Evolutionary conservation across 1,139 yeast species (phyloP), one percentile per base, ranked within the genome.

Genomic region (Lodderomyces orthopsilosis): DNA sequence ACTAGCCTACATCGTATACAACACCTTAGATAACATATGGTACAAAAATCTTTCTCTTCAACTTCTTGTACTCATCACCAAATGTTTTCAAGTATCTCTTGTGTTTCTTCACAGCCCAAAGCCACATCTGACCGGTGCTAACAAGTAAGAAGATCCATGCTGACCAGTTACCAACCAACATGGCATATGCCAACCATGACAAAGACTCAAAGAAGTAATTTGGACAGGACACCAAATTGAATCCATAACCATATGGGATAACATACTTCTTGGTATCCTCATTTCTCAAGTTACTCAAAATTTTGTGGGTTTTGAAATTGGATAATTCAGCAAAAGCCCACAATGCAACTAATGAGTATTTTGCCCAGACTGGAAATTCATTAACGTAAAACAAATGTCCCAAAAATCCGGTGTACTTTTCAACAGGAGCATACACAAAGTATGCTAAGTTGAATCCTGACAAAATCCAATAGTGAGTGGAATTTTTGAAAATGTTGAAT

Each of bases 161-260:
- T 26, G 91, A 75, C 81, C 93, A 75, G 63, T 90, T 89, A 46
- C 91, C 88, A 43, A 83, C 81, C 55, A 89, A 68, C 13, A 88
- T 48, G 12, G 91, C 78, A 54, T 83, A 79, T 24, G 77, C 69
- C 1, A 84, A 59, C 95, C 96, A 91, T 2, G 82, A 71, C 56
- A 85, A 66, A 38, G 80, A 70, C 68, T 93, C 98, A 63, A 90
- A 93, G 52, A 89, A 85, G 65, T 93, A 93, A 68, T 93, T 93
- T 53, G 98, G 98, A 59, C 80, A 68, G 4, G 82, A 75, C 22
- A 77, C 77, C 53, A 62, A 62, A 49, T 63, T 51, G 51, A 73
- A 73, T 0, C 75, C 77, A 52, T 67, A 73, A 13, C 78, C 78
- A 45, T 56, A 62, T n/a, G 78, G 76, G 48, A 71, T 70, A 34